Base-by-base conservation (phyloP, 768 basidiomycete species). In the Trametes coccinea region DNA sequence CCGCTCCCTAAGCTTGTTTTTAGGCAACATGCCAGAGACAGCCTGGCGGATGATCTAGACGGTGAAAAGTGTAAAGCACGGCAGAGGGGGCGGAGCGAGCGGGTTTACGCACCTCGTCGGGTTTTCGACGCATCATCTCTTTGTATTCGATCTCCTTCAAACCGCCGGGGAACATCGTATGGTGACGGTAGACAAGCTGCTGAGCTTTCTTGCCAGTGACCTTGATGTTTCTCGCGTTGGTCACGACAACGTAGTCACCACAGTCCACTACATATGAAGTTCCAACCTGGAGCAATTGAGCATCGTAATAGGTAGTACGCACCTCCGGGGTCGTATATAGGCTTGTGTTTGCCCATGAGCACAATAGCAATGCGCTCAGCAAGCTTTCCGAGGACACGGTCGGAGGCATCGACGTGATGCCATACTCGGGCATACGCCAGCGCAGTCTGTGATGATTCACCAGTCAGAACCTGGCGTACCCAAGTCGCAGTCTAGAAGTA, bases 321-420 rank as follows among this genome's bases (percentile, higher is more conserved):
- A 94, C 96, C 85, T 66, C 89, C 83, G 9, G 93, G 93, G 76
- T 98, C 94, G 69, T 92, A 98, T 43, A 95, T 93, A 5, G 96
- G 95, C 72, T 98, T 99, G 75, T 98, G 95, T 77, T 98, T 99
- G 71, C 96, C 97, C 96, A 98, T 98, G 48, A 99, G 82, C 34
- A 95, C 94, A 60, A 93, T 84, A 3, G 97, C 96, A 68, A 99
- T 97, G 39, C 93, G 84, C 68, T 92, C 89, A 5, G 97, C 95
- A 9, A 98, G 83, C 80, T 95, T 93, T 72, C 97, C 97, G 16
- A 98, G 82, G n/a, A 95, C 80, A 41, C 95, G 87, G 68, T 92
- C 91, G 9, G 90, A 82, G 11, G 95, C 95, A 69, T 96, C 90
- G 64, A 94, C 93, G 63, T 92, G 92, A 73, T 98, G 94, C 97